These are phyloP conservation scores for Trapa incisa DNA, from an alignment of 345 rosid genomes.

Conservation along the genomic window DNA sequence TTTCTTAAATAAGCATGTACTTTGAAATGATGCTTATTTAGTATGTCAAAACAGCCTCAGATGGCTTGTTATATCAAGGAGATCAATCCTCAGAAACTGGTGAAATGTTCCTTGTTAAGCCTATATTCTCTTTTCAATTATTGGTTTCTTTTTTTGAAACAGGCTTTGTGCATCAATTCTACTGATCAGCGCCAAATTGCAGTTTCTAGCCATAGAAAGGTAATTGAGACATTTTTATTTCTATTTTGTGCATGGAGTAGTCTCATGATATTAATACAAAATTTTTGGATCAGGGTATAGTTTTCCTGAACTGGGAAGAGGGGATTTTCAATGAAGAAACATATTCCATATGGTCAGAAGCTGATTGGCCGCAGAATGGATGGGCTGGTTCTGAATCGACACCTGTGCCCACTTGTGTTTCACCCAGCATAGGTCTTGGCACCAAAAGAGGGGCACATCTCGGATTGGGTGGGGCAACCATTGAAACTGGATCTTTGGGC, in stretches of 20 bases:
- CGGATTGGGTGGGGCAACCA: conserved; percentile 67
- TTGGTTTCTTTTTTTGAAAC: conserved; percentile 11
- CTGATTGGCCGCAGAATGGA: conserved; percentile 80
- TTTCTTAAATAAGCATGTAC: neutral
- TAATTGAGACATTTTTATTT: conserved; percentile 20
- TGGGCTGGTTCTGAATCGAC: conserved; percentile 81
- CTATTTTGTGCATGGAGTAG: neutral
- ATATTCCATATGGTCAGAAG: conserved; percentile 57
- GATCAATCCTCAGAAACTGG: too few relatives aligned
- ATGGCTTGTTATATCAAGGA: neutral
- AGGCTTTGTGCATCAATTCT: conserved; percentile 75
- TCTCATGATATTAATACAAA: conserved; percentile 4
- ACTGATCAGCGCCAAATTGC: conserved; percentile 58
- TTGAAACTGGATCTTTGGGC: conserved; percentile 37
- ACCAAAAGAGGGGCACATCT: conserved; percentile 60
- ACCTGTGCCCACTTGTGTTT: conserved; percentile 57
- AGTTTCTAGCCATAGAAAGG: conserved; percentile 83
- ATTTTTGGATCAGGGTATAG: conserved; percentile 48
- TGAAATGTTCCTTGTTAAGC: neutral
- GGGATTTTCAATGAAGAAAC: conserved; percentile 26
- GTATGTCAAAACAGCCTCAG: neutral
- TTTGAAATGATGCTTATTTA: neutral
- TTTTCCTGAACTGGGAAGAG: conserved; percentile 55
- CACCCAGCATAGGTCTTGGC: conserved; percentile 66
- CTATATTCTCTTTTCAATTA: conserved; percentile 5